Evolutionary conservation across 2,329 filamentous ascomycete genomes (phyloP), one percentile per base, ranked within the genome.

Genomic region (Calonectria hawksworthii): DNA sequence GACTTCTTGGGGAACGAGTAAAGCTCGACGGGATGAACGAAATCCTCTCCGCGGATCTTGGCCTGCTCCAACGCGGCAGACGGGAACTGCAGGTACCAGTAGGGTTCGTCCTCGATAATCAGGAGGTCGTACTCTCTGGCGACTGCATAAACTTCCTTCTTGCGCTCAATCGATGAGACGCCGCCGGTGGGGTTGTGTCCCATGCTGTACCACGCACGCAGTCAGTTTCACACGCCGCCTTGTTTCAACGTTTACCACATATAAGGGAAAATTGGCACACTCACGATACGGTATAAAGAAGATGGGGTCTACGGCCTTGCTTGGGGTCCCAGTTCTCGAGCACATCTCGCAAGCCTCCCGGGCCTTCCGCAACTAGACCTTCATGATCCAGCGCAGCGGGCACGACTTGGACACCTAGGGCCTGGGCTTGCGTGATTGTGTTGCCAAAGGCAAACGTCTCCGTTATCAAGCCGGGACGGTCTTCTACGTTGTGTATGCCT

Each of bases 21-120:
- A 44, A 74, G 83, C 81, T 80, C 86, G 82, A 73, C 80, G 11
- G 65, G 21, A 74, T 73, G 80, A 61, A 83, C 83, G 69, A 79
- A 80, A 59, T 81, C 85, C 44, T 83, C 78, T 68, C 83, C 83
- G 50, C 88, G 84, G 23, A 89, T 87, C 80, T 89, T 87, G 79
- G 90, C 87, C 82, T 91, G 87, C 63, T 85, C 85, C 32, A 82
- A 61, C 68, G 87, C 90, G 0, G 94, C 93, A 0, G 94, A 94
- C 0, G 95, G 95, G 84, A 92, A 98, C 83, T 98, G 96, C 11
- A 99, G 89, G 84, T 97, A 96, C 95, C 95, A 98, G 87, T 98
- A 98, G 8, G 96, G 96, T 76, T 98, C 96, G 80, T 99, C 96
- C 85, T 99, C 96, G 75, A 98, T 87, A 77, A 98, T 98, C 81